Base-by-base conservation (phyloP, 2,329 filamentous ascomycete species). In the Chaetoscypha palmicola region DNA sequence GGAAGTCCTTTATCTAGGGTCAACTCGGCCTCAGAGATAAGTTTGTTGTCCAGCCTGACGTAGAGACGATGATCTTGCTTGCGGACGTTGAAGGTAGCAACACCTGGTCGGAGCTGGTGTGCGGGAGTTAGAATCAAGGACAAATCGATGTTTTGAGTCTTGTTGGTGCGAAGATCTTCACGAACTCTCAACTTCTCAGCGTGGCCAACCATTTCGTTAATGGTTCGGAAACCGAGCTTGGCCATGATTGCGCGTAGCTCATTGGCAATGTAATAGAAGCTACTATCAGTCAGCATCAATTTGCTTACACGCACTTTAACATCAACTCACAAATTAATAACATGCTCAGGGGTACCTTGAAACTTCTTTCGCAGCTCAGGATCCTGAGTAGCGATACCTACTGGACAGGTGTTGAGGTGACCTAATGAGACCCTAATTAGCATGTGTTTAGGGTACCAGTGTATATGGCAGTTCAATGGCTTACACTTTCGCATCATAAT, bases 281-380 rank as follows among this genome's bases (percentile, higher is more conserved):
- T n/a, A n/a, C n/a, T 39, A 5, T n/a, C n/a, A n/a, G n/a, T n/a
- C n/a, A n/a, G n/a, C n/a, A n/a, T n/a, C n/a, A n/a, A n/a, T n/a
- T n/a, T n/a, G n/a, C n/a, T n/a, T n/a, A n/a, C n/a, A n/a, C n/a
- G n/a, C n/a, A n/a, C n/a, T n/a, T n/a, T n/a, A n/a, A n/a, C n/a
- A n/a, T n/a, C n/a, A n/a, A n/a, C n/a, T n/a, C n/a, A n/a, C n/a
- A 95, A 95, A 75, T 96, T 97, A 67, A 97, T 96, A 46, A 95
- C 90, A 58, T 96, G 88, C 69, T 97, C 91, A 9, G 91, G 90
- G 1, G 87, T 90, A 50, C 91, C 91, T 55, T 81, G 74, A 67
- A 97, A 96, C 69, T 96, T 97, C 74, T 90, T 86, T 48, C 91
- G 80, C 2, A 97, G 76, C 62, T 91, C 85, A n/a, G 89, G 89